A percentile compares a stretch with the other conserved stretches of the same genome.
These are phyloP conservation scores for Inosperma sp. DNA, from an alignment of 768 basidiomycete genomes.

Conservation along the genomic window DNA sequence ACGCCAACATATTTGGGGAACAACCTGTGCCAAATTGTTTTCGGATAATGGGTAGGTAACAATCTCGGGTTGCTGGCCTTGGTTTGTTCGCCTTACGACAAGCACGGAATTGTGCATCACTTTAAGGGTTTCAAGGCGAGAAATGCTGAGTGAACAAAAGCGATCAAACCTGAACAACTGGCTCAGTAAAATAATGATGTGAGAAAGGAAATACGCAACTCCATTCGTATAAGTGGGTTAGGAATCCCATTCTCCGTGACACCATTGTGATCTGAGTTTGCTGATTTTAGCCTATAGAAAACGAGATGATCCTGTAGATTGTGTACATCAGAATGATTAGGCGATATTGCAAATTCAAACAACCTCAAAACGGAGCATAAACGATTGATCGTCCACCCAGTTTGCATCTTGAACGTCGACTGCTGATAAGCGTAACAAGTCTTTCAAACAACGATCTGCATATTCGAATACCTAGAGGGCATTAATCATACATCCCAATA, in stretches of 20 bases:
- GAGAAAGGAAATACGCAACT: neutral
- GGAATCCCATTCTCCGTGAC: neutral
- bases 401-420: conserved; percentile 26
- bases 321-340: neutral
- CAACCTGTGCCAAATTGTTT: neutral
- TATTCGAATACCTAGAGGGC: conserved; percentile 38
- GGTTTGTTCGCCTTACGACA: conserved; percentile 9
- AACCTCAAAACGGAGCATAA: conserved; percentile 40
- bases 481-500: neutral
- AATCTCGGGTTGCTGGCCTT: conserved; percentile 10
- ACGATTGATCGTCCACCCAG: conserved; percentile 39
- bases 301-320: conserved; percentile 37
- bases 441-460: conserved; percentile 22
- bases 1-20: no score
- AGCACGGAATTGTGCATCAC: conserved; percentile 16
- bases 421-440: conserved; percentile 27
- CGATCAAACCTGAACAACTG: conserved; percentile 20
- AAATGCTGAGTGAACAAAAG: conserved; percentile 16
- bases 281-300: conserved; percentile 30
- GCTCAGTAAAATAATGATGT: neutral
- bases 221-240: conserved; percentile 9
- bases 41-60: conserved; percentile 12
- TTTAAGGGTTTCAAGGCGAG: conserved; percentile 22
- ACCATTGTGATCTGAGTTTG: conserved; percentile 28
- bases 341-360: neutral